phyloP scores from a whole-genome alignment of 345 rosid species.

The Eucalyptus polybractea region DNA sequence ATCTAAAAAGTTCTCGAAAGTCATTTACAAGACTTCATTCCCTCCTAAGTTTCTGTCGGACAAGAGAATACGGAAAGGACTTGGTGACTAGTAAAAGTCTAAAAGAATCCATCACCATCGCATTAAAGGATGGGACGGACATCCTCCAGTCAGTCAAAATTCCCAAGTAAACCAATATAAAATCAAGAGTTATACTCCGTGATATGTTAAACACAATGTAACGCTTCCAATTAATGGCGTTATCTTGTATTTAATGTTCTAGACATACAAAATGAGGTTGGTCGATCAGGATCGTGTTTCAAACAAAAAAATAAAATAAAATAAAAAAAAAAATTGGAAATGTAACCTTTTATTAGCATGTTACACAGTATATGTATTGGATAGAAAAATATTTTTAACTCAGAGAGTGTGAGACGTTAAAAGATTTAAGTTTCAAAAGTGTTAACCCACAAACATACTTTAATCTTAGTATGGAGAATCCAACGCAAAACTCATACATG shows the following conservation, averaged over 20 bases:
- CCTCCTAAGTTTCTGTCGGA: neutral
- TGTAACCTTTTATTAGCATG: neutral
- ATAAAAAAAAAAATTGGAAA: neutral
- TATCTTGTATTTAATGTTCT: neutral
- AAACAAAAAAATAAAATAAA: accelerated
- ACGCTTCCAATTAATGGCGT: neutral
- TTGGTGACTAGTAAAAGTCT: neutral
- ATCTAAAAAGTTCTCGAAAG: neutral
- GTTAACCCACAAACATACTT: neutral
- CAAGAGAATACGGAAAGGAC: neutral
- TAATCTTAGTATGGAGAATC: neutral
- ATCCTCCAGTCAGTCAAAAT: neutral
- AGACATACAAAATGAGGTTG: neutral
- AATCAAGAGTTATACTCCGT: neutral
- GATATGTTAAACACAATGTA: neutral
- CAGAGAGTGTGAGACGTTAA: neutral
- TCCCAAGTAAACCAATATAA: neutral
- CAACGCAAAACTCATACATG: neutral
- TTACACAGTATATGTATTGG: accelerated
- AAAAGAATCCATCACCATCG: neutral
- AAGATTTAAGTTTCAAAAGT: neutral
- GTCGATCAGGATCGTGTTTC: too few species aligned
- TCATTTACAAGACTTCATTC: neutral
- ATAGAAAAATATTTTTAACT: neutral
- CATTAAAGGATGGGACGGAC: neutral